Evolutionary conservation across 805 yeast species (phyloP), one percentile per base, ranked within the genome.

Genomic region (Cyberlindnera subsufficiens): DNA sequence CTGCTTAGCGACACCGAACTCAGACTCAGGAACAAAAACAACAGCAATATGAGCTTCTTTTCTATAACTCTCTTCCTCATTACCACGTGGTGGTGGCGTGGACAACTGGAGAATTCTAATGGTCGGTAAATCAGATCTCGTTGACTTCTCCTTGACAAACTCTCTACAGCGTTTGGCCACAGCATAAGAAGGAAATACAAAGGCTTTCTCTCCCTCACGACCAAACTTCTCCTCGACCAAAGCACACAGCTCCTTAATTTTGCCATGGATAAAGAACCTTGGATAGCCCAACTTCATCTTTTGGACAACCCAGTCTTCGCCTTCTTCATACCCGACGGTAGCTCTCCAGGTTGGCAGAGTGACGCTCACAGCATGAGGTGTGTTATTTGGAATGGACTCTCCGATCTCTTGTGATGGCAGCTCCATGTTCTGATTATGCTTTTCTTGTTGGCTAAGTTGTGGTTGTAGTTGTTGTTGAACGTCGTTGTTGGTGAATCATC

Each of bases 291-390:
- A 78, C 39, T 71, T 71, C 89, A 91, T 85, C 59, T 79, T 78
- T 37, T 69, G 65, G 15, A 82, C 81, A 4, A 89, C 87, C 84
- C 88, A 80, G 17, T 75, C 80, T 55, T 86, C 82, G 16, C 96
- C 96, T 61, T 86, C 93, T 60, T 89, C 96, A 57, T 93, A 93
- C 3, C 88, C 96, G 1, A 93, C 85, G 4, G 85, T 87, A 36
- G 95, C 88, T 38, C 78, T 84, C 99, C 98, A 93, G 0, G 96
- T 86, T 7, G 99, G 99, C 30, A 91, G 71, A 2, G 96, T 86
- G 37, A 91, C 97, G 11, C 96, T 86, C 2, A 91, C 96, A 0
- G 97, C 96, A 63, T 93, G 98, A 3, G 83, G 80, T 0, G 95
- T 83, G 60, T 87, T 82, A 46, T 86, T 82, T 3, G 99, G 97